These are phyloP conservation scores for Spiromastix sp. DNA, from an alignment of 2,329 filamentous ascomycete species.

Conservation along the genomic window DNA sequence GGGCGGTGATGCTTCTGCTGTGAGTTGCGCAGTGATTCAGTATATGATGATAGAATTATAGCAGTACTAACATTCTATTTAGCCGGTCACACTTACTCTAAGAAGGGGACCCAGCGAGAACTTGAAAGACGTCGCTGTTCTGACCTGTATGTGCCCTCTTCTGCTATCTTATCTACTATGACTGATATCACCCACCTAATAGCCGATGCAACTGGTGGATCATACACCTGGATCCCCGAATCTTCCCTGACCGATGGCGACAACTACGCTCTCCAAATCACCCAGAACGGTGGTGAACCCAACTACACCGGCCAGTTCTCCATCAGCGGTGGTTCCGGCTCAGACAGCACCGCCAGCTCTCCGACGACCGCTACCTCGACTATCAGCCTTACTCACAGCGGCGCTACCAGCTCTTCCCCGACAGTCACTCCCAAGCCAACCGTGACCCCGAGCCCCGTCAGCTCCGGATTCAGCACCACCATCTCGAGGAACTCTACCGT, in stretches of 20 bases:
- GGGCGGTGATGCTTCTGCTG: conserved; percentile 24
- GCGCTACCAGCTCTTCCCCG: conserved; percentile 8
- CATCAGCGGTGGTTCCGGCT: conserved; percentile 28
- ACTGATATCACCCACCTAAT: neutral
- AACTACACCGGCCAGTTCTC: conserved; percentile 49
- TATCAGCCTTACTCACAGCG: conserved; percentile 12
- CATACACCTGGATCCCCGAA: conserved; percentile 42
- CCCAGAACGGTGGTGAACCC: conserved; percentile 35
- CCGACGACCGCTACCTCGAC: conserved; percentile 11
- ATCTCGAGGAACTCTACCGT: conserved; percentile 41
- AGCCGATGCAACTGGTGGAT: conserved; percentile 36
- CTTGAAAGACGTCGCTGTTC: conserved; percentile 39
- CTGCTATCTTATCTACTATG: neutral
- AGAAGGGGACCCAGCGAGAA: conserved; percentile 41
- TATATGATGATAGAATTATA: neutral
- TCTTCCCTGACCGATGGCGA: conserved; percentile 31
- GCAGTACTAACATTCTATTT: too few species aligned
- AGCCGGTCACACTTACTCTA: conserved; percentile 47
- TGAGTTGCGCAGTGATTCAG: conserved; percentile 11
- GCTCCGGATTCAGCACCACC: conserved; percentile 26
- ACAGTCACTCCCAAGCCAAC: conserved; percentile 11
- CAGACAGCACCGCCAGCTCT: conserved; percentile 10
- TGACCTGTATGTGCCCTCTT: conserved; percentile 35
- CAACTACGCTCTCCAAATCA: conserved; percentile 51
- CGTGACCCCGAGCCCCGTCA: conserved; percentile 11